These are phyloP conservation scores for Aspergillus quadrilineatus DNA, from an alignment of 2,329 filamentous ascomycete genomes.

Conservation along the genomic window DNA sequence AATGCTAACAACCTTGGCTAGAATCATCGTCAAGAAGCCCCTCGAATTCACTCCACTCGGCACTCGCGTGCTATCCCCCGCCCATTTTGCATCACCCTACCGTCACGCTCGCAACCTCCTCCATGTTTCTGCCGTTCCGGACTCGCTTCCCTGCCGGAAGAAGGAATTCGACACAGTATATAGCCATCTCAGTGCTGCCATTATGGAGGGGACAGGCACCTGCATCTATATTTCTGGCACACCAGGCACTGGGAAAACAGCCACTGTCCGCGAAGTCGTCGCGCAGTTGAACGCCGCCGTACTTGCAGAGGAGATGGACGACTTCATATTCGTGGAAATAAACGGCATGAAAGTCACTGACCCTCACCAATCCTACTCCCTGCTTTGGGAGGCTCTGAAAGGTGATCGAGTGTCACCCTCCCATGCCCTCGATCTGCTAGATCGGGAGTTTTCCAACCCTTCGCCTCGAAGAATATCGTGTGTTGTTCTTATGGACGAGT, in stretches of 20 bases:
- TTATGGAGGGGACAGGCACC: slow-evolving; percentile 86
- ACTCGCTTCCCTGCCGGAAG: slow-evolving; percentile 85
- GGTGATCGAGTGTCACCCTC: slow-evolving; percentile 88
- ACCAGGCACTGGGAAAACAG: slow-evolving; percentile 94
- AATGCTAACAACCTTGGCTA: slow-evolving; percentile 19
- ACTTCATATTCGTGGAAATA: slow-evolving; percentile 99
- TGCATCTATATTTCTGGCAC: slow-evolving; percentile 99
- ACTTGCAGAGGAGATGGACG: slow-evolving; percentile 84
- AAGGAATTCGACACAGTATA: slow-evolving; percentile 90
- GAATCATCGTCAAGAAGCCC: slow-evolving; percentile 76
- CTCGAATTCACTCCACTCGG: slow-evolving; percentile 95
- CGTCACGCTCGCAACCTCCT: slow-evolving; percentile 84
- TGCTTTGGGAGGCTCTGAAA: slow-evolving; percentile 94
- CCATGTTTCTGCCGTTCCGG: slow-evolving; percentile 90
- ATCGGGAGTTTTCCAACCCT: slow-evolving; percentile 88
- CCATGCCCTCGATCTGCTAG: slow-evolving; percentile 85
- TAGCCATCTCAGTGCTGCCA: slow-evolving; percentile 88
- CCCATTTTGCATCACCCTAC: slow-evolving; percentile 76
- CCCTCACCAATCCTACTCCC: slow-evolving; percentile 89
- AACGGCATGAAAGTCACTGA: slow-evolving; percentile 99
- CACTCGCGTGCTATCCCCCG: slow-evolving; percentile 76
- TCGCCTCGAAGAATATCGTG: slow-evolving; percentile 89
- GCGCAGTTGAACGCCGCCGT: slow-evolving; percentile 86
- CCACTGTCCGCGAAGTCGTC: slow-evolving; percentile 93
- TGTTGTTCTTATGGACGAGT: slow-evolving; percentile 96